A percentile compares a stretch with the other conserved stretches of the same genome.
Evolutionary conservation across 169 alveolate genomes (phyloP).

Genomic region (Plasmodium vivax): DNA sequence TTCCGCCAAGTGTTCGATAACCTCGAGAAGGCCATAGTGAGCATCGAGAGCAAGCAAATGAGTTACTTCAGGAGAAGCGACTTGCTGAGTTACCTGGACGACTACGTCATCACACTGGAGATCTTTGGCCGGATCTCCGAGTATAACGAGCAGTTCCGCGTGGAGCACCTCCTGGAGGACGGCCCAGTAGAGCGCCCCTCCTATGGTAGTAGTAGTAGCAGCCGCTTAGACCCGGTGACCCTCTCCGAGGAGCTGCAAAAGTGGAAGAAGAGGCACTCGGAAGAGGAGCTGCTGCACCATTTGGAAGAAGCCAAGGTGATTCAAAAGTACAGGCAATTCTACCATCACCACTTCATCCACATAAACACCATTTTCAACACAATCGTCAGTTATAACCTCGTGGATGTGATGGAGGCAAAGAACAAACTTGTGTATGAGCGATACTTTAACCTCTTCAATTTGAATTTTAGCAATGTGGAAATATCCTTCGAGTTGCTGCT

Average conservation of each 20-base stretch:
- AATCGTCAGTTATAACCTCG: constrained; percentile 11
- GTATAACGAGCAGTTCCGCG: constrained; percentile 12
- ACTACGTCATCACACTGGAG: constrained; percentile 24
- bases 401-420: constrained; percentile 7
- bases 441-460: constrained; percentile 42
- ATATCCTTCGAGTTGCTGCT: constrained; percentile 20
- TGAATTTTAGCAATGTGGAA: constrained; percentile 53
- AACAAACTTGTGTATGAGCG: constrained; percentile 19
- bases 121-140: not conserved
- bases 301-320: constrained; percentile 3
- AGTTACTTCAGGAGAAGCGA: constrained; percentile 13
- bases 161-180: constrained; percentile 3
- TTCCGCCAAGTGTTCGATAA: not conserved
- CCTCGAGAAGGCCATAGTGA: constrained; percentile 7
- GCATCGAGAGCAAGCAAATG: constrained; percentile 25
- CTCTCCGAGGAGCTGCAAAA: not conserved
- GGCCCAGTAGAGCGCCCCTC: not conserved
- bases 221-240: not conserved
- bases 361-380: constrained; percentile 41
- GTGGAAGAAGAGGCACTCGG: constrained; percentile 14
- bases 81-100: constrained; percentile 8
- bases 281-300: constrained; percentile 2
- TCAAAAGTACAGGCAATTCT: constrained; percentile 33
- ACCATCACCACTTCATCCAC: constrained; percentile 33
- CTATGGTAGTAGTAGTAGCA: no score